phyloP scores from a whole-genome alignment of 148 eudicot species.

The Rhododendron mucronatum region DNA sequence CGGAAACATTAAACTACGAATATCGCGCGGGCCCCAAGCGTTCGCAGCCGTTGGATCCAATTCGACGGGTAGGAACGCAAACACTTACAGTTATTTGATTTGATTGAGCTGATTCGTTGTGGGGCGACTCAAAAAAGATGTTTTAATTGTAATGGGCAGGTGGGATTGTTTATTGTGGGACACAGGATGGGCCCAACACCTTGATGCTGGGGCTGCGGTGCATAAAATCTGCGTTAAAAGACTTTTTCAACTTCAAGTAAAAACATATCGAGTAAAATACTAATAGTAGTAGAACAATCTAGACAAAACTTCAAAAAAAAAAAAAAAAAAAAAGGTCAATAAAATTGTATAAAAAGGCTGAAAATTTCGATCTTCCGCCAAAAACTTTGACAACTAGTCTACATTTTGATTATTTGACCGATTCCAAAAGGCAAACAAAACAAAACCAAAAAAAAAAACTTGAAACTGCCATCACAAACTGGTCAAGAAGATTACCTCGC shows the following conservation, averaged over 20 bases:
- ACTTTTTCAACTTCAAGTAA: background rate
- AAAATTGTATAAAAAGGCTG: background rate
- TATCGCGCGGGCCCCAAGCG: background rate
- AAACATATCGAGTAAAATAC: background rate
- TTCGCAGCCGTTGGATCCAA: background rate
- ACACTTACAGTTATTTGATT: too few species aligned
- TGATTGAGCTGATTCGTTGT: too few species aligned
- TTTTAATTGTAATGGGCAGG: too few species aligned
- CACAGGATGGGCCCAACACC: too few species aligned
- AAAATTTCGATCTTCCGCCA: background rate
- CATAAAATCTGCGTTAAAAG: too few species aligned
- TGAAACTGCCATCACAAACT: background rate
- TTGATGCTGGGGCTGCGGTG: too few species aligned
- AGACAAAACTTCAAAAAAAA: background rate
- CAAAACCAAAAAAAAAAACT: background rate
- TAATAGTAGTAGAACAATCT: background rate
- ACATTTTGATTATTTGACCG: background rate
- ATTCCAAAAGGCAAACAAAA: background rate
- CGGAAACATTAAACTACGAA: background rate
- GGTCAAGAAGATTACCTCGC: background rate
- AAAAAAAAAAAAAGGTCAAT: background rate
- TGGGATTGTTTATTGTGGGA: too few species aligned
- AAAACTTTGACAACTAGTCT: background rate
- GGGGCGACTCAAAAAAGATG: too few species aligned
- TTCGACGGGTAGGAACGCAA: background rate